Evolutionary conservation across 2,329 filamentous ascomycete genomes (phyloP), one percentile per base, ranked within the genome.

Genomic region (Aspergillus sp.): DNA sequence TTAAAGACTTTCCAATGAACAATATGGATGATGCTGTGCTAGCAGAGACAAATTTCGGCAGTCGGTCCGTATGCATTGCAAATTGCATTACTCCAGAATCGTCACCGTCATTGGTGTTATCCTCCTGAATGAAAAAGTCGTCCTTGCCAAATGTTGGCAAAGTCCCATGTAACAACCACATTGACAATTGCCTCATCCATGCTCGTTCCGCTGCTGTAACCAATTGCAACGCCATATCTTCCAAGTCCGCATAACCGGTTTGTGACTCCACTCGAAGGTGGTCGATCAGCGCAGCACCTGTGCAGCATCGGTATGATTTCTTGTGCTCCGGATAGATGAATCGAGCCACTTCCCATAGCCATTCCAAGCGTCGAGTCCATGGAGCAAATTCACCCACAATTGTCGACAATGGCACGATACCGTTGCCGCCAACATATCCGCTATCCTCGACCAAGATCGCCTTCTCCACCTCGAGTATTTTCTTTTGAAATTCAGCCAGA

Each of bases 81-180:
- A 84, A 90, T 41, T 81, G 79, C n/a, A 38, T 44, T 42, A 68
- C 58, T 49, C 71, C 73, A 58, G 74, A 70, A 20, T 72, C 65
- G 9, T 73, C 67, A 10, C 71, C 64, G 7, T 72, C 62, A 54
- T 66, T 60, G 47, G 63, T 53, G 20, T 56, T 30, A 50, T 72
- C 64, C 43, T 75, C 61, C 32, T 79, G 78, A 27, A 97, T 81
- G 63, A 95, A 95, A 64, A 97, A 97, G 67, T 97, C 91, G n/a
- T 80, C 77, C 4, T 77, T 79, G 2, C 88, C 89, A 63, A 88
- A 84, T 12, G 78, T 79, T 0, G 91, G 90, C 49, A 95, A 70
- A 44, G 86, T 82, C 4, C 93, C 93, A 65, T 95, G 94, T 12
- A 97, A 70, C 7, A 97, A 78, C 91, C 91, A 98, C 22, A 87